Evolutionary conservation across 768 basidiomycete genomes (phyloP).

Genomic region (Amyloporia xantha): DNA sequence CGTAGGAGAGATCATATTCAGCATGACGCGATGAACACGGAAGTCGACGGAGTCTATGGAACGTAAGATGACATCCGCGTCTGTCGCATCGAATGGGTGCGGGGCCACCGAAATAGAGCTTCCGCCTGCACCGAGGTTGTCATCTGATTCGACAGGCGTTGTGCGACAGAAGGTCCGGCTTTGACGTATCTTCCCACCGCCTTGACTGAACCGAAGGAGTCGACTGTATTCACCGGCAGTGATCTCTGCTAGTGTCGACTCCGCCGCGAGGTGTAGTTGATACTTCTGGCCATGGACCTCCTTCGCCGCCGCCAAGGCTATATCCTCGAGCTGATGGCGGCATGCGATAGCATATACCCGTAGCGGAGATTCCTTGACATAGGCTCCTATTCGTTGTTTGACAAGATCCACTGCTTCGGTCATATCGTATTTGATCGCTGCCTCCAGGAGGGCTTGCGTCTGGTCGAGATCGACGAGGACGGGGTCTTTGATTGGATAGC

Average conservation of each 20-base stretch:
- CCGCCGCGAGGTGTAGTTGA: too few relatives aligned
- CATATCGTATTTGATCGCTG: conserved; percentile 16
- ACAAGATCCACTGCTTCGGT: conserved; percentile 1
- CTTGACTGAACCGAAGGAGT: conserved; percentile 3
- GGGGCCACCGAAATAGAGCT: not conserved
- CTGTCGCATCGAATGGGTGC: conserved; percentile 7
- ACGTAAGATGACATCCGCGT: conserved; percentile 11
- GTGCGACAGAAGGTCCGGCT: not conserved
- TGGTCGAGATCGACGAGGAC: conserved; percentile 5
- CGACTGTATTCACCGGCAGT: conserved; percentile 12
- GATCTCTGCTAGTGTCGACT: conserved; percentile 5
- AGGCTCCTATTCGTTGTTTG: not conserved
- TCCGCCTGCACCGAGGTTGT: not conserved
- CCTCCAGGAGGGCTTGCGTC: conserved; percentile 10
- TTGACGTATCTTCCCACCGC: not conserved
- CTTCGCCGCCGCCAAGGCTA: conserved; percentile 9
- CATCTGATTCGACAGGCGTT: not conserved
- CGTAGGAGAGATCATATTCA: conserved; percentile 9
- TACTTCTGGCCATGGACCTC: conserved; percentile 6
- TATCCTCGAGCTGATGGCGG: conserved; percentile 2
- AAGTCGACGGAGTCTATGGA: conserved; percentile 11
- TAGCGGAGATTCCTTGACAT: not conserved
- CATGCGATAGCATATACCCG: conserved; percentile 8
- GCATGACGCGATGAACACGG: conserved; percentile 8
- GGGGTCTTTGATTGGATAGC: conserved; percentile 13